phyloP scores from a whole-genome alignment of 2,329 filamentous ascomycete genomes.

The Colletotrichum abscissum region DNA sequence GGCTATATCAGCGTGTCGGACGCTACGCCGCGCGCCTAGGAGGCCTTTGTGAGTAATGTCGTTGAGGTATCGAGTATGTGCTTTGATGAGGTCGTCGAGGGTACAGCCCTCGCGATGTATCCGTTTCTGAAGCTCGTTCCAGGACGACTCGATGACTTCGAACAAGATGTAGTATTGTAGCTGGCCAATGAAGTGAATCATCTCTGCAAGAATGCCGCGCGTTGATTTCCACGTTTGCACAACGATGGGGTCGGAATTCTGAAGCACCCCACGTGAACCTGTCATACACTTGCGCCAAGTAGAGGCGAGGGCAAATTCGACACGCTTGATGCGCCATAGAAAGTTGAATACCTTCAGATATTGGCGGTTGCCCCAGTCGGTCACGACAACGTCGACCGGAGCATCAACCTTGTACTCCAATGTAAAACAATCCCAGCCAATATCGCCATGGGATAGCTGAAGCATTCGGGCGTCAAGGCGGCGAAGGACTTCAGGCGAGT shows the following conservation, averaged over 20 bases:
- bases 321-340: constrained; percentile 96
- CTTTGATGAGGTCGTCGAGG: constrained; percentile 92
- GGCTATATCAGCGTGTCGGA: constrained; percentile 50
- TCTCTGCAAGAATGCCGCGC: constrained; percentile 89
- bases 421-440: constrained; percentile 99
- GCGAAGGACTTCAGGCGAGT: constrained; percentile 89
- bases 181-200: constrained; percentile 98
- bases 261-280: constrained; percentile 89
- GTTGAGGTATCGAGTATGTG: constrained; percentile 90
- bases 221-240: constrained; percentile 89
- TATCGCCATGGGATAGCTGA: constrained; percentile 94
- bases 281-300: constrained; percentile 98
- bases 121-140: constrained; percentile 87
- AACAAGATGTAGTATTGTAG: constrained; percentile 99
- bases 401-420: constrained; percentile 98
- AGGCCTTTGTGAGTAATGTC: constrained; percentile 97
- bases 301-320: constrained; percentile 91
- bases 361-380: constrained; percentile 93
- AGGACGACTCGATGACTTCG: constrained; percentile 96
- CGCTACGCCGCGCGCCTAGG: constrained; percentile 75
- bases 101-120: constrained; percentile 89
- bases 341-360: constrained; percentile 99
- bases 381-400: constrained; percentile 96
- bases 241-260: constrained; percentile 75
- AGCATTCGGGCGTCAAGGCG: constrained; percentile 98